These are phyloP conservation scores for Citrullus amarus DNA, from an alignment of 306 rosid species.

Conservation along the genomic window DNA sequence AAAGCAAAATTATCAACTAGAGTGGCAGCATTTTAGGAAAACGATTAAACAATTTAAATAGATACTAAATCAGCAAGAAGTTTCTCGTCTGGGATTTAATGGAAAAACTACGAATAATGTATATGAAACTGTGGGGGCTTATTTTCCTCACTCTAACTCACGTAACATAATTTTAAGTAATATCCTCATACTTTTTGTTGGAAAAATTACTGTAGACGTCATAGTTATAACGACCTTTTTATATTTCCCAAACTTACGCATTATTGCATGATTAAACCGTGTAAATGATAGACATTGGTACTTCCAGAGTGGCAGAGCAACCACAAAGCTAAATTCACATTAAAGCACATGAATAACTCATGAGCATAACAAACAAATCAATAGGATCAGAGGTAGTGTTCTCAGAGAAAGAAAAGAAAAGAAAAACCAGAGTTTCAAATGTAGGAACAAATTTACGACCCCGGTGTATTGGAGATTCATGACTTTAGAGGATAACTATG, in stretches of 20 bases:
- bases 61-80: background rate
- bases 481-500: background rate
- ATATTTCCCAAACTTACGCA: background rate
- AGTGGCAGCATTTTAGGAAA: background rate
- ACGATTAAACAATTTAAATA: constrained; percentile 6
- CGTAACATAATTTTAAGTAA: background rate
- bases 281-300: background rate
- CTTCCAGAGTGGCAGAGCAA: background rate
- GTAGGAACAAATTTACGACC: background rate
- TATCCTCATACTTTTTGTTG: background rate
- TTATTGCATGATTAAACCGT: background rate
- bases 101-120: background rate
- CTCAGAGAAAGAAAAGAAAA: background rate
- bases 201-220: background rate
- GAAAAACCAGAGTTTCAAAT: background rate
- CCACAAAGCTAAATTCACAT: background rate
- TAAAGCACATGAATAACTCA: background rate
- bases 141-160: background rate
- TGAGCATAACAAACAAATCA: background rate
- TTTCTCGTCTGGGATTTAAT: background rate
- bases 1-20: constrained; percentile 14
- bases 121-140: background rate
- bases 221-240: background rate
- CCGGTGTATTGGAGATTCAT: background rate
- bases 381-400: background rate